phyloP scores from a whole-genome alignment of 148 eudicot species.

The Nepenthes mirabilis region DNA sequence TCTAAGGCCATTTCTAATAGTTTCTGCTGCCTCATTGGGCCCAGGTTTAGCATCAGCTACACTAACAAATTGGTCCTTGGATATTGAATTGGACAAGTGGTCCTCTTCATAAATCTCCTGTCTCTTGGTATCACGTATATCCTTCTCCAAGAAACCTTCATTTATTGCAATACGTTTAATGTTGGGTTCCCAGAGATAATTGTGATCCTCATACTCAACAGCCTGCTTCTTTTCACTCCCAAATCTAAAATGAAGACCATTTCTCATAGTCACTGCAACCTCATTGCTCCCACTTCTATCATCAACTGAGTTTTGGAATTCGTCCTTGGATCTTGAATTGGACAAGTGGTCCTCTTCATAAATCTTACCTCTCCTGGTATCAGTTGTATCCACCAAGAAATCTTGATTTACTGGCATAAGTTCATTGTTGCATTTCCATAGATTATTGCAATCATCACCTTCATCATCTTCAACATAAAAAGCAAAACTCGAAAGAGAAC shows the following conservation, averaged over 20 bases:
- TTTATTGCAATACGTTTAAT: conserved; percentile 8
- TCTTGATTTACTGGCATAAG: conserved; percentile 6
- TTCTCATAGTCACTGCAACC: too few species aligned
- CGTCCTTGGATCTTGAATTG: conserved; percentile 6
- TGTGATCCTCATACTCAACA: neutral
- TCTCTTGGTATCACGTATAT: conserved; percentile 6
- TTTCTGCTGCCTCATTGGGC: conserved; percentile 8
- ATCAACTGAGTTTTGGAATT: too few species aligned
- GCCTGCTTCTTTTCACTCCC: neutral
- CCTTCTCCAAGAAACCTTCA: conserved; percentile 6
- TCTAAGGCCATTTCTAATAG: conserved; percentile 10
- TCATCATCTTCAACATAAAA: conserved; percentile 1
- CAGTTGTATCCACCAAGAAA: conserved; percentile 5
- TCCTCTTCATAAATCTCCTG: conserved; percentile 1
- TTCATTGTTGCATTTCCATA: conserved; percentile 5
- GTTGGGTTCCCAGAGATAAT: conserved; percentile 2
- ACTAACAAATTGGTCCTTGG: conserved; percentile 13
- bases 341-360: conserved; percentile 1
- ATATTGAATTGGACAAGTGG: too few species aligned
- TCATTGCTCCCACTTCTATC: too few species aligned
- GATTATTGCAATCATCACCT: conserved; percentile 1
- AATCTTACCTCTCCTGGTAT: conserved; percentile 9
- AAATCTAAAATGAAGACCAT: too few species aligned
- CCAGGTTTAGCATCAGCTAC: conserved; percentile 13
- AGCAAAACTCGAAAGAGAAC: conserved; percentile 7